Conservation (phyloP, 2,329 filamentous ascomycete species). For the Arthrobotrys pseudoclavata region DNA sequence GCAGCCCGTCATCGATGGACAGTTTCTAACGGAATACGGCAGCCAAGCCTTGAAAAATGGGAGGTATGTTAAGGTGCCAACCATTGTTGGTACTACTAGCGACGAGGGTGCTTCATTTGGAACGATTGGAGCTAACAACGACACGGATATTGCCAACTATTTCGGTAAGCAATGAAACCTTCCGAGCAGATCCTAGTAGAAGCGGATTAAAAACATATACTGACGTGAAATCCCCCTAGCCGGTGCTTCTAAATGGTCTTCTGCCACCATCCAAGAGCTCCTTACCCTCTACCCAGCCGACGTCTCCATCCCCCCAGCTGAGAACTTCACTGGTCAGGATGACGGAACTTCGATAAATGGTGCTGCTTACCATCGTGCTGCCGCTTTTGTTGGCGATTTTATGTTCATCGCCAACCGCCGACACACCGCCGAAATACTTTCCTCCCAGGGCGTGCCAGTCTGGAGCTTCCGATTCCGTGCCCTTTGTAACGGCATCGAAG, state of each 20-base stretch:
- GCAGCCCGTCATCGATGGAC: slow-evolving; percentile 70
- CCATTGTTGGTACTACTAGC: slow-evolving; percentile 75
- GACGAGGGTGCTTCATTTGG: slow-evolving; percentile 75
- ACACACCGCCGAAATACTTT: slow-evolving; percentile 70
- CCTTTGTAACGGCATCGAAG: slow-evolving; percentile 68
- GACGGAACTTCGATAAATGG: slow-evolving; percentile 65
- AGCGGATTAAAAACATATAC: background rate
- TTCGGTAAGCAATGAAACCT: slow-evolving; percentile 17
- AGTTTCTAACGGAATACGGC: slow-evolving; percentile 71
- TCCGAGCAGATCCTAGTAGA: background rate
- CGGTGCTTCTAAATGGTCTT: slow-evolving; percentile 9
- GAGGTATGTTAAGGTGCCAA: slow-evolving; percentile 75
- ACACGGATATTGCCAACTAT: slow-evolving; percentile 11
- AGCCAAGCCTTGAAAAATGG: slow-evolving; percentile 72
- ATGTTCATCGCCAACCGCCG: slow-evolving; percentile 72
- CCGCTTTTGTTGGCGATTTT: slow-evolving; percentile 72
- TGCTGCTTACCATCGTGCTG: slow-evolving; percentile 71
- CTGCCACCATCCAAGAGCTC: slow-evolving; percentile 20
- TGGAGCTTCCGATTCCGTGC: slow-evolving; percentile 77
- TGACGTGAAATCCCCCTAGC: slow-evolving; percentile 10
- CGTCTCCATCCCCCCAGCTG: slow-evolving; percentile 37
- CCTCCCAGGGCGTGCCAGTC: slow-evolving; percentile 68
- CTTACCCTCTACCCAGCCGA: slow-evolving; percentile 34
- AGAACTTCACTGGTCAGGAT: slow-evolving; percentile 40
- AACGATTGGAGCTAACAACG: slow-evolving; percentile 26